Evolutionary conservation across 2,329 filamentous ascomycete genomes (phyloP).

Genomic region (Xylariales sp.): DNA sequence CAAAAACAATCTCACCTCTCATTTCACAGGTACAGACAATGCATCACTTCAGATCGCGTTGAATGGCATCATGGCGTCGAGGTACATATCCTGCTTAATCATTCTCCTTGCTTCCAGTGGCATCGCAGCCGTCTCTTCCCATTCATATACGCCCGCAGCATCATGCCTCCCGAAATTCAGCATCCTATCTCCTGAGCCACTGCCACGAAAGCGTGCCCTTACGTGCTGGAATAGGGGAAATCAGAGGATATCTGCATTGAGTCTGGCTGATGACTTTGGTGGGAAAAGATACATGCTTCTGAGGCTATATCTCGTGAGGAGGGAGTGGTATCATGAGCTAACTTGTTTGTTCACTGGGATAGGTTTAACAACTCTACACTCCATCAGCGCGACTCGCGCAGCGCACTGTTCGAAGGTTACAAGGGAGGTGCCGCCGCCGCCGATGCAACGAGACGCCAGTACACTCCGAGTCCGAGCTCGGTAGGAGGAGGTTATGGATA

Average conservation of each 20-base stretch:
- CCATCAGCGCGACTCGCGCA: conserved; percentile 69
- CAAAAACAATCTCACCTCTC: neutral
- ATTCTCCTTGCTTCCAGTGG: too few species aligned
- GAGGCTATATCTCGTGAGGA: too few species aligned
- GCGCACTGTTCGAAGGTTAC: conserved; percentile 73
- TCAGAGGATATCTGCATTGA: too few species aligned
- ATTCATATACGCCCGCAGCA: too few species aligned
- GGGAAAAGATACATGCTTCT: too few species aligned
- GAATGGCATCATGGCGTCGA: conserved; percentile 20
- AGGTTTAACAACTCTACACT: conserved; percentile 66
- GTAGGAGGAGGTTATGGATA: conserved; percentile 50
- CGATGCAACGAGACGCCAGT: conserved; percentile 34
- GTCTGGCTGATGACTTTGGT: too few species aligned
- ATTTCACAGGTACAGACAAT: neutral
- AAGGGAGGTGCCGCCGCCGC: conserved; percentile 52
- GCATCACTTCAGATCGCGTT: conserved; percentile 4
- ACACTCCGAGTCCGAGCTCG: conserved; percentile 40
- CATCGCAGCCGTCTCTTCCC: too few species aligned
- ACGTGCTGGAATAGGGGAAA: too few species aligned
- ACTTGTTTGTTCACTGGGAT: neutral
- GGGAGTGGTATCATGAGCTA: neutral
- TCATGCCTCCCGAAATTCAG: too few species aligned
- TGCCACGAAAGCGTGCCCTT: too few species aligned
- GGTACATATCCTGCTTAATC: too few species aligned
- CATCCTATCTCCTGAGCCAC: too few species aligned